Conservation (phyloP, 78 protist genomes). For the Mastigamoeba balamuthi region DNA sequence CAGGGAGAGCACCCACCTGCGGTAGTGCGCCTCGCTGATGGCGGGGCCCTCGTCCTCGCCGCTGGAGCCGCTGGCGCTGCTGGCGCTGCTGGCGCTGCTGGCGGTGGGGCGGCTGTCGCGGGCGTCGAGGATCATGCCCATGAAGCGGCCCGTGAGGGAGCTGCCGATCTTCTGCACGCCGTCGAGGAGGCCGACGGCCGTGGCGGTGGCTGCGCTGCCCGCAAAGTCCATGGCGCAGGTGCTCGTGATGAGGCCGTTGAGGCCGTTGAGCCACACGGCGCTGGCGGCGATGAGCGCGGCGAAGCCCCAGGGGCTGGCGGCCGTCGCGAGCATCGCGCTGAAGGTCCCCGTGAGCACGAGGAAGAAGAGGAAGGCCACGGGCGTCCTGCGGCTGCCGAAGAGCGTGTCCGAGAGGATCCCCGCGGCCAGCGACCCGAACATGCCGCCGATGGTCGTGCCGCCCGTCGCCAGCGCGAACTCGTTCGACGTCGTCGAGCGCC, state of each 20-base stretch:
- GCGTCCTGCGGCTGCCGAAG: neutral
- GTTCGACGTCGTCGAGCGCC: neutral
- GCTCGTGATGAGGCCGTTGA: neutral
- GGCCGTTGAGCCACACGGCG: neutral
- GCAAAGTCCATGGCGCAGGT: neutral
- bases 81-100: neutral
- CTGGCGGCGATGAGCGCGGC: neutral
- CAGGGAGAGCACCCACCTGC: neutral
- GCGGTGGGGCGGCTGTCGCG: neutral
- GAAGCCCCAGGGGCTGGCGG: neutral
- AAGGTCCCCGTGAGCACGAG: neutral
- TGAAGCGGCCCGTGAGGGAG: neutral
- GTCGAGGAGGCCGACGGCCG: neutral
- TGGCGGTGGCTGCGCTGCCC: neutral
- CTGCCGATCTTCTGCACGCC: neutral
- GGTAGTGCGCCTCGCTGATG: neutral
- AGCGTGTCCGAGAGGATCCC: neutral
- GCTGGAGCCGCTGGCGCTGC: neutral
- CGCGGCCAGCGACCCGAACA: neutral
- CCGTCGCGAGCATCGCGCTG: neutral
- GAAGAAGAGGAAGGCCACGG: neutral
- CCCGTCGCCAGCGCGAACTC: neutral
- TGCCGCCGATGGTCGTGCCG: neutral
- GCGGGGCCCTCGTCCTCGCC: neutral
- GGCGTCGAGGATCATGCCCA: neutral